These are phyloP conservation scores for Metarhizium robertsii DNA, from an alignment of 2,329 filamentous ascomycete species.

Conservation along the genomic window DNA sequence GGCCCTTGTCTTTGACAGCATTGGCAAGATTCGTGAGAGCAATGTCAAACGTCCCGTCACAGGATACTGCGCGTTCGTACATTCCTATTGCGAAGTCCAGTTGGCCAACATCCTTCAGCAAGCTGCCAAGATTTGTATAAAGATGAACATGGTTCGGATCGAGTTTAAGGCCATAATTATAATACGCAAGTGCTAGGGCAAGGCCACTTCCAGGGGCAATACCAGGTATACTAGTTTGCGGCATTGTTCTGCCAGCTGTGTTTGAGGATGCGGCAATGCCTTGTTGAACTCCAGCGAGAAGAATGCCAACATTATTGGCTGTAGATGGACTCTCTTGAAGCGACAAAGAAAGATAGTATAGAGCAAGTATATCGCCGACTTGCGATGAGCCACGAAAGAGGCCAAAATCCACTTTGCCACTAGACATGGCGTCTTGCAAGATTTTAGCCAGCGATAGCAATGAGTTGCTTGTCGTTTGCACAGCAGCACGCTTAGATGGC, in stretches of 20 bases:
- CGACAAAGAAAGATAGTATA: constrained; percentile 92
- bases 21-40: constrained; percentile 94
- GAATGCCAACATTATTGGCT: constrained; percentile 94
- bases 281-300: constrained; percentile 91
- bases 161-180: constrained; percentile 83
- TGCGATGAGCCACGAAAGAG: constrained; percentile 57
- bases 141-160: constrained; percentile 89
- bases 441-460: constrained; percentile 93
- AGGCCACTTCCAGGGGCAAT: constrained; percentile 80
- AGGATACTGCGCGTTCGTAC: constrained; percentile 91
- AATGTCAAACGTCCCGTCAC: constrained; percentile 93
- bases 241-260: constrained; percentile 6
- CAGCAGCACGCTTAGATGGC: constrained; percentile 64
- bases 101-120: constrained; percentile 94
- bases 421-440: constrained; percentile 91
- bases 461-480: constrained; percentile 93
- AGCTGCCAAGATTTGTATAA: constrained; percentile 90
- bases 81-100: constrained; percentile 86
- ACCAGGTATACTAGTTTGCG: constrained; percentile 54
- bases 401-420: constrained; percentile 45
- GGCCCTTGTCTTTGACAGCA: constrained; percentile 92
- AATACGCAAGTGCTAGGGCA: constrained; percentile 81
- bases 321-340: constrained; percentile 94
- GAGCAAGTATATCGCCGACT: constrained; percentile 82
- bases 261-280: constrained; percentile 21